Evolutionary conservation across 345 rosid genomes (phyloP), one percentile per base, ranked within the genome.

Genomic region (Cardamine chenopodiifolia): DNA sequence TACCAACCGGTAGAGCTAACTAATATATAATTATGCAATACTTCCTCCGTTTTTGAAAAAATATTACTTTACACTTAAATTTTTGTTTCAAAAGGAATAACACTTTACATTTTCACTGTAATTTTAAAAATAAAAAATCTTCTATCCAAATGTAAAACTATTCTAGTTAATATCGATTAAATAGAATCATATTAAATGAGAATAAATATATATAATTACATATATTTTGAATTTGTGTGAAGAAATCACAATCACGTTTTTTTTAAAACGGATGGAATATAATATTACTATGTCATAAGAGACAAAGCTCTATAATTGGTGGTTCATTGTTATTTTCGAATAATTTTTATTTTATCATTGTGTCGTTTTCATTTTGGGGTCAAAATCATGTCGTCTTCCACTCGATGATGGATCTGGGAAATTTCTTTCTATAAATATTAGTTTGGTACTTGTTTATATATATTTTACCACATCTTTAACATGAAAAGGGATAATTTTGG

Each of bases 361-460:
- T 55, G 75, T 70, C 75, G 60, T 70, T 70, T 55, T 76, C 71
- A 76, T 54, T 35, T 62, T 31, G 31, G 35, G 71, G 75, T 76
- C 80, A 62, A 76, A 62, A 76, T 76, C 66, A 70, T 45, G 80
- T 76, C 70, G 59, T 63, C 71, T 70, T 63, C 75, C 60, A 76
- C 66, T 76, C 59, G 64, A 62, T 18, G 42, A 76, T 53, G 70
- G 42, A 75, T 75, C 74, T 68, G n/a, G 28, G 44, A 35, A 50
- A 22, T 50, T 75, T 60, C 22, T 58, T 57, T 47, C 3, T 25
- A 47, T 54, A 15, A 55, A 55, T 29, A 66, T 9, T 66, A 25
- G 47, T 35, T 26, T 47, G n/a, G 4, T 35, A 57, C 22, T 17
- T 59, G 6, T n/a, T 8, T 13, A 25, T 32, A 25, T 14, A 2